Evolutionary conservation across 148 eudicot genomes (phyloP).

Genomic region (Heliosperma pusillum): DNA sequence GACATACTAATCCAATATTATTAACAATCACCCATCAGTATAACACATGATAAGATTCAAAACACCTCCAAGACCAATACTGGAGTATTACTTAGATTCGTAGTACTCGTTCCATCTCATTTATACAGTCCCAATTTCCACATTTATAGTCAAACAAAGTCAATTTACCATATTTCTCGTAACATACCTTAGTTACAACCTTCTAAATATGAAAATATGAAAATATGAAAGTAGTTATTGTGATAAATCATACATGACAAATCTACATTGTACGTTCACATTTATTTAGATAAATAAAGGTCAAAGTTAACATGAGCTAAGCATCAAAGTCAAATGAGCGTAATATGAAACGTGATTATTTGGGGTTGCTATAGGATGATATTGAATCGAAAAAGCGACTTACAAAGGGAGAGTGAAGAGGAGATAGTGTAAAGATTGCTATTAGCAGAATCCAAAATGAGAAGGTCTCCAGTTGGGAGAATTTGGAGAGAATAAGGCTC

Average conservation of each 20-base stretch:
- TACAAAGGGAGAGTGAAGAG: conserved; percentile 83
- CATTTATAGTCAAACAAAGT: background rate
- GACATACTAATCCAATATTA: background rate
- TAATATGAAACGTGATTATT: no score
- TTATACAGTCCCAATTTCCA: background rate
- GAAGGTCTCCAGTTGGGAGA: conserved; percentile 82
- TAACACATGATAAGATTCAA: background rate
- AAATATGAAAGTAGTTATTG: no score
- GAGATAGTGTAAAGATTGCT: conserved; percentile 92
- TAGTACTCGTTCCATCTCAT: background rate
- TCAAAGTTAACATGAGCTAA: no score
- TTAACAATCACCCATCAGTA: background rate
- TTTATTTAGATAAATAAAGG: no score
- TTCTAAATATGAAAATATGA: no score
- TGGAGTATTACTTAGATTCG: background rate
- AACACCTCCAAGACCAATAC: background rate
- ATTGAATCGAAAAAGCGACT: conserved; percentile 25
- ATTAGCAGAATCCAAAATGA: conserved; percentile 83
- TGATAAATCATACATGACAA: no score
- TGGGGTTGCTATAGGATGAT: background rate
- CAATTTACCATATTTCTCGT: background rate
- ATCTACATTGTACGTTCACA: no score
- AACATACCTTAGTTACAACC: no score
- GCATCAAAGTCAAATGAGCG: no score
- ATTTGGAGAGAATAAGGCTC: conserved; percentile 84